Evolutionary conservation across 1,139 yeast genomes (phyloP).

Genomic region (Suhomyces chickasaworum): DNA sequence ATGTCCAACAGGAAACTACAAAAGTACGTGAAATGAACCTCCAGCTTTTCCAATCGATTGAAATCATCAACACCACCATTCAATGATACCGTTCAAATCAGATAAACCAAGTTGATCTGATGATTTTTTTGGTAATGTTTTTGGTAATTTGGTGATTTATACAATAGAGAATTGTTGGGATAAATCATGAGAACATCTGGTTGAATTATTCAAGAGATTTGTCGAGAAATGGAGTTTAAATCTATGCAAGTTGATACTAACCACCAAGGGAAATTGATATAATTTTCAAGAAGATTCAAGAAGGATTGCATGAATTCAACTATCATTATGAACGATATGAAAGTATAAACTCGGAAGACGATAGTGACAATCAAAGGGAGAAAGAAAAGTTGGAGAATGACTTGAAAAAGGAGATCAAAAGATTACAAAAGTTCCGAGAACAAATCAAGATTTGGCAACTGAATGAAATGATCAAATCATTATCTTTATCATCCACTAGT

Average conservation of each 20-base stretch:
- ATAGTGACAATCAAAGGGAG: constrained; percentile 33
- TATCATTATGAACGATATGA: constrained; percentile 50
- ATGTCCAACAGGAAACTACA: constrained; percentile 51
- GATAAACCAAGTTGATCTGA: not conserved
- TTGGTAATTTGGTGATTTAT: too few species aligned
- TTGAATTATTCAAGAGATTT: not conserved
- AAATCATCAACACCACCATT: not conserved
- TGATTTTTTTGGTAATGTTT: too few species aligned
- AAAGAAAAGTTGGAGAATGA: constrained; percentile 30
- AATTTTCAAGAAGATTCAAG: constrained; percentile 31
- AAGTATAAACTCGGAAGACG: constrained; percentile 32
- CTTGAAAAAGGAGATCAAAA: constrained; percentile 31
- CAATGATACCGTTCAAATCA: not conserved
- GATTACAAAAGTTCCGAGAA: constrained; percentile 32
- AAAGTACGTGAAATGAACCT: constrained; percentile 36
- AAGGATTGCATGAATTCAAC: constrained; percentile 36
- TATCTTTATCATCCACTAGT: constrained; percentile 18
- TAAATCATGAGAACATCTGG: too few species aligned
- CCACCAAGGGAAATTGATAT: constrained; percentile 28
- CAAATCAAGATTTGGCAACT: constrained; percentile 37
- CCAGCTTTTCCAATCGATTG: not conserved
- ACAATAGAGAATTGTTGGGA: too few species aligned
- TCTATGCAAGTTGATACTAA: constrained; percentile 8
- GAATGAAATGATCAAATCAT: constrained; percentile 41
- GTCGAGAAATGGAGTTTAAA: not conserved